These are phyloP conservation scores for Rugonectria rugulosa DNA, from an alignment of 2,329 filamentous ascomycete genomes.

Conservation along the genomic window DNA sequence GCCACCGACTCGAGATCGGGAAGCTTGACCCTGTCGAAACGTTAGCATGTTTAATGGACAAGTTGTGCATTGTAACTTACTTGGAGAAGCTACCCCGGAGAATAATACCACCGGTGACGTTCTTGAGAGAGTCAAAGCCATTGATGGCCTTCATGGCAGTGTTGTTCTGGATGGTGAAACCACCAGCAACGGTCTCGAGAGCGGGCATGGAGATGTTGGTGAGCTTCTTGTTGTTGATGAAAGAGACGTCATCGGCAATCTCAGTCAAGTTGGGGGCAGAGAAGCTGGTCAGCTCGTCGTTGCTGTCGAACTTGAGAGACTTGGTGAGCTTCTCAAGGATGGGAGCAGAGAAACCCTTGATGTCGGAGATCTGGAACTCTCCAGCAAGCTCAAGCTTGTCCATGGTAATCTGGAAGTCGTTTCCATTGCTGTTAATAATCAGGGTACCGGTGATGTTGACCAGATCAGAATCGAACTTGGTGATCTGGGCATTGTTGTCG, in stretches of 20 bases:
- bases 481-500: slow-evolving; percentile 88
- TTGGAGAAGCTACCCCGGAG: slow-evolving; percentile 83
- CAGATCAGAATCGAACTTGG: slow-evolving; percentile 78
- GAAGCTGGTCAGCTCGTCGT: slow-evolving; percentile 69
- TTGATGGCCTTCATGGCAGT: slow-evolving; percentile 71
- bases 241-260: slow-evolving; percentile 64
- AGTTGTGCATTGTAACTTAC: slow-evolving; percentile 64
- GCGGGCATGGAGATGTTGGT: slow-evolving; percentile 78
- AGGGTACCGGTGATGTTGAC: slow-evolving; percentile 76
- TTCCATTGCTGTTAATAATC: slow-evolving; percentile 81
- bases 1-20: slow-evolving; percentile 71
- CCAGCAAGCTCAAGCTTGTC: slow-evolving; percentile 73
- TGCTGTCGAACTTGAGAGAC: slow-evolving; percentile 85
- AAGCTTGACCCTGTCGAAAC: slow-evolving; percentile 69
- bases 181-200: slow-evolving; percentile 76
- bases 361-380: slow-evolving; percentile 71
- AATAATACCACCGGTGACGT: slow-evolving; percentile 81
- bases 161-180: slow-evolving; percentile 91
- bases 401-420: slow-evolving; percentile 74
- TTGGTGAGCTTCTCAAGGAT: slow-evolving; percentile 76
- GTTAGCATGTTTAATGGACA: slow-evolving; percentile 4
- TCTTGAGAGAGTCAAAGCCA: slow-evolving; percentile 72
- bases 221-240: slow-evolving; percentile 68
- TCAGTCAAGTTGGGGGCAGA: slow-evolving; percentile 74
- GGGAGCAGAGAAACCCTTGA: slow-evolving; percentile 76